Percentiles rank a stretch among this genome's conserved stretches.
Conservation (phyloP, 148 eudicot genomes). For the Gaultheria prostrata region DNA sequence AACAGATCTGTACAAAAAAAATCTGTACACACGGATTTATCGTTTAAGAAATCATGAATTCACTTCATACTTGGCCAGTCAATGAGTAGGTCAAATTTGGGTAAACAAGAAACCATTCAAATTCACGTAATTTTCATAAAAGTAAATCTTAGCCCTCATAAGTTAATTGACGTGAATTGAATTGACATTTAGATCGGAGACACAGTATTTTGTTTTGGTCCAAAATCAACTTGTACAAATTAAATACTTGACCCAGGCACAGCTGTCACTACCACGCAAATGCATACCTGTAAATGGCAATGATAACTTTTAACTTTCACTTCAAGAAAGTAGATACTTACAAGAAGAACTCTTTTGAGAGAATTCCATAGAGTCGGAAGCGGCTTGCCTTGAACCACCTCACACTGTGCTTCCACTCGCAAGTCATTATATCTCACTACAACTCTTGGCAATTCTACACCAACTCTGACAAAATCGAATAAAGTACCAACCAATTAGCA, state of each 20-base stretch:
- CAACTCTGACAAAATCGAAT: constrained; percentile 51
- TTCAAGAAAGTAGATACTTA: constrained; percentile 28
- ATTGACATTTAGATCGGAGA: not conserved
- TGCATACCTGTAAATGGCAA: not conserved
- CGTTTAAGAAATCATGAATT: no score
- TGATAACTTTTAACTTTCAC: not conserved
- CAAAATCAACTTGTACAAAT: not conserved
- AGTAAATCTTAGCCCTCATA: not conserved
- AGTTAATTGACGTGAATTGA: not conserved
- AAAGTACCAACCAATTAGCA: not conserved
- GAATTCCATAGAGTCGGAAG: constrained; percentile 22
- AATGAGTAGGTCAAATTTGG: no score
- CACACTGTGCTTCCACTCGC: constrained; percentile 59
- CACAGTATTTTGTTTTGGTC: not conserved
- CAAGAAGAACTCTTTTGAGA: constrained; percentile 11
- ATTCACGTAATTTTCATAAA: no score
- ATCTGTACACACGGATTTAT: no score
- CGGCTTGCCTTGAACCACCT: constrained; percentile 82
- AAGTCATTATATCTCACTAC: constrained; percentile 64
- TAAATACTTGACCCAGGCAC: not conserved
- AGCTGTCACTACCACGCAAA: not conserved
- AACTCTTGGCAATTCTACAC: constrained; percentile 55
- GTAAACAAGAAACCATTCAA: no score
- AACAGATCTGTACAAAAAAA: no score
- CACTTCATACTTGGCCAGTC: no score